A percentile compares a stretch with the other conserved stretches of the same genome.
Conservation (phyloP, 352 stramenopile species). For the Pythium grandisporangium region DNA sequence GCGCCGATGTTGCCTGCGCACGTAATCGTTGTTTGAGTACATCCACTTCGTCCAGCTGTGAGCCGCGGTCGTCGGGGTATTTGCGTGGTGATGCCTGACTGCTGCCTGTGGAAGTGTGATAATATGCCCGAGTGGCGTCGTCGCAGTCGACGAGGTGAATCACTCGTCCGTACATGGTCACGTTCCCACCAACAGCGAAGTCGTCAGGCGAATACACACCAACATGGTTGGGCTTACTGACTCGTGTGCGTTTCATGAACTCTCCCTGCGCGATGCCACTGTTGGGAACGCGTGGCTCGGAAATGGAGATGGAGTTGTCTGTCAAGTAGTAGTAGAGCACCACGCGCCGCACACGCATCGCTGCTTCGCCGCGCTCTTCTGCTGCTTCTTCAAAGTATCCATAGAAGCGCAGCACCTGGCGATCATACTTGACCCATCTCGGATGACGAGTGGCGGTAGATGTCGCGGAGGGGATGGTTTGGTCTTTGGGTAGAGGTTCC, state of each 20-base stretch:
- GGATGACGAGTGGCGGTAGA: no score
- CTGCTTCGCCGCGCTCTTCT: slow-evolving; percentile 9
- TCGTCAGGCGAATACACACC: slow-evolving; percentile 47
- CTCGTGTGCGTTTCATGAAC: slow-evolving; percentile 72
- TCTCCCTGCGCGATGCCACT: slow-evolving; percentile 83
- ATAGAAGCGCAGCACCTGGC: slow-evolving; percentile 87
- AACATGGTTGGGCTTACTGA: slow-evolving; percentile 23
- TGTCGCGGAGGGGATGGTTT: slow-evolving; percentile 29
- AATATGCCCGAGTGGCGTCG: slow-evolving; percentile 74
- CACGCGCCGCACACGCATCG: slow-evolving; percentile 37
- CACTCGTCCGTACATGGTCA: slow-evolving; percentile 71
- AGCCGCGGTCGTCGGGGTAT: slow-evolving; percentile 73
- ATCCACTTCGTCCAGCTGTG: slow-evolving; percentile 41
- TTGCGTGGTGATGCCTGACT: slow-evolving; percentile 25
- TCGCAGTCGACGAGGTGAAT: slow-evolving; percentile 89
- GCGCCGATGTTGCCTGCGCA: slow-evolving; percentile 13
- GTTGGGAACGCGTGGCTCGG: slow-evolving; percentile 81
- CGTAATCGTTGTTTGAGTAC: slow-evolving; percentile 31
- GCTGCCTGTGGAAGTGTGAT: slow-evolving; percentile 34
- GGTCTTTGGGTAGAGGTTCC: slow-evolving; percentile 11
- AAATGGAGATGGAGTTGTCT: slow-evolving; percentile 80
- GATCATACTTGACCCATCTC: slow-evolving; percentile 71
- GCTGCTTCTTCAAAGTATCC: slow-evolving; percentile 80
- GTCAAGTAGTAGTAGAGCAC: slow-evolving; percentile 79
- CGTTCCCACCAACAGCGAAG: slow-evolving; percentile 64